Evolutionary conservation across 345 rosid genomes (phyloP), one percentile per base, ranked within the genome.

Genomic region (Lumnitzera littorea): DNA sequence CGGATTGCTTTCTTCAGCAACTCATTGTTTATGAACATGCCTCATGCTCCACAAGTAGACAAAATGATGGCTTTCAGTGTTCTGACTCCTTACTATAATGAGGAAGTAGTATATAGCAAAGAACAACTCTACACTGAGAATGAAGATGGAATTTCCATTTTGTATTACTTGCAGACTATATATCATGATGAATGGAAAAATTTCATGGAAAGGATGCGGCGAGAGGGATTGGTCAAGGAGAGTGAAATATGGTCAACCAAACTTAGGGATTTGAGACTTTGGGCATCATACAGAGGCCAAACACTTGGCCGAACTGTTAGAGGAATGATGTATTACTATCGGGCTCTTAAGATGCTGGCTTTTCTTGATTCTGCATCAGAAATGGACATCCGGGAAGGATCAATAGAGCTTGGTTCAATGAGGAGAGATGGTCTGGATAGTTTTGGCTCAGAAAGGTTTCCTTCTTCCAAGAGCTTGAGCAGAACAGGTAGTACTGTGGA

Each of bases 201-300:
- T 70, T 92, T 92, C 60, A 73, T 85, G 71, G 97, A 92, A 77
- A 84, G 98, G 78, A 85, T 92, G 96, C 88, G 70, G 14, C 74
- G 87, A 55, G 97, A 89, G 69, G 97, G 98, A 53, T 79, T 89
- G 80, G 71, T 27, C 65, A 84, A 82, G 36, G 94, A 87, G 15
- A 56, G 49, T 20, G 96, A 92, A 70, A 72, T 92, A 61, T 85
- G 85, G 88, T 76, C 84, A 17, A 76, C 80, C 63, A 92, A 76
- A 84, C 64, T 85, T 76, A 89, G 84, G 70, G 98, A 92, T 58
- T 83, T 89, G 71, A 81, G 97, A 81, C 89, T 85, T 66, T 92
- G 98, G 98, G 97, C 96, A 54, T 92, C 98, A 51, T 89, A 85
- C 82, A 82, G 98, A 78, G 98, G 98, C 72, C 97, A 92, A 76